Evolutionary conservation across 257 asterid genomes (phyloP).

Genomic region (Thymus quinquecostatus): DNA sequence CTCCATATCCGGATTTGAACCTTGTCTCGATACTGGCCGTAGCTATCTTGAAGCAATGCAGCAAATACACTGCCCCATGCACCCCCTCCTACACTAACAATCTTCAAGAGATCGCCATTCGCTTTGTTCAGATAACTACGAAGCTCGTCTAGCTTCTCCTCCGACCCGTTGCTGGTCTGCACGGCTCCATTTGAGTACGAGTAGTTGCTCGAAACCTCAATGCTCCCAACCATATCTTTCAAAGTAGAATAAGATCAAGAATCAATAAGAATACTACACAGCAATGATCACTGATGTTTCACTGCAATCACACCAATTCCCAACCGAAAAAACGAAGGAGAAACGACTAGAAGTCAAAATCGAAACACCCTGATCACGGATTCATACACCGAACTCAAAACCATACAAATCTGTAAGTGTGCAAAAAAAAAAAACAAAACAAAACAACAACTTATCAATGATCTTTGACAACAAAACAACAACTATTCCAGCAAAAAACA

Average conservation of each 20-base stretch:
- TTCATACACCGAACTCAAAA: conserved; percentile 5
- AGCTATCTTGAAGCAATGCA: conserved; percentile 82
- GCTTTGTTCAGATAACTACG: conserved; percentile 59
- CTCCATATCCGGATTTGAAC: conserved; percentile 83
- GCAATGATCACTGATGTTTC: too few species aligned
- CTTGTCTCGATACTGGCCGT: conserved; percentile 75
- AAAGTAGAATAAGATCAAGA: conserved; percentile 28
- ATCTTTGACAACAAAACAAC: background rate
- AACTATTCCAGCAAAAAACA: background rate
- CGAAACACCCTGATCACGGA: background rate
- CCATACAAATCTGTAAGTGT: background rate
- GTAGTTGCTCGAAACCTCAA: conserved; percentile 42
- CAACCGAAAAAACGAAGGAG: background rate
- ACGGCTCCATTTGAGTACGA: conserved; percentile 49
- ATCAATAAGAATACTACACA: background rate
- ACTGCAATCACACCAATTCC: background rate
- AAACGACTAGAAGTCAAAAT: background rate
- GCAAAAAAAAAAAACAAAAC: too few species aligned
- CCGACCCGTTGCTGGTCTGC: conserved; percentile 49
- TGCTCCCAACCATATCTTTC: conserved; percentile 76
- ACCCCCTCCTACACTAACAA: conserved; percentile 89
- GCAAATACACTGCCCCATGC: conserved; percentile 95
- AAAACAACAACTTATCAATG: background rate
- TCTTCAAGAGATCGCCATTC: conserved; percentile 67
- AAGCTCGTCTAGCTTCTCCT: conserved; percentile 76